Percentiles rank a stretch among this genome's conserved stretches.
Conservation (phyloP, 176 grass and related monocot species). For the Lolium rigidum region DNA sequence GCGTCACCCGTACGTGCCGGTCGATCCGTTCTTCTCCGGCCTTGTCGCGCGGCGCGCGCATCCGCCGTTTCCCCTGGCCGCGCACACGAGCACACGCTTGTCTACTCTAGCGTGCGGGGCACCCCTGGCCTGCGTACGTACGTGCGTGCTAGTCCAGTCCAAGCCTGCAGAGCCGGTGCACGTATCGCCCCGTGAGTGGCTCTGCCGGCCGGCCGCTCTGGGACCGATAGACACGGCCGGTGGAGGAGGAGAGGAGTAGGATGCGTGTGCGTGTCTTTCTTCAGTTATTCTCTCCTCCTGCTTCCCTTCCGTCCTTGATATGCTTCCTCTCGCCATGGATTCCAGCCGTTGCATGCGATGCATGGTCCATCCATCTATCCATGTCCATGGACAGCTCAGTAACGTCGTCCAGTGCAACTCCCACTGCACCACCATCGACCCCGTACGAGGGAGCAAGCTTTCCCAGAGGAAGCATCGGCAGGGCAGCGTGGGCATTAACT, state of each 20-base stretch:
- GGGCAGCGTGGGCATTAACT: background rate
- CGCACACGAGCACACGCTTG: background rate
- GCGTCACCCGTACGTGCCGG: too few species aligned
- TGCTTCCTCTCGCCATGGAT: too few species aligned
- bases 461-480: background rate
- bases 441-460: background rate
- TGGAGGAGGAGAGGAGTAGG: background rate
- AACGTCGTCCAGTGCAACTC: constrained; percentile 9
- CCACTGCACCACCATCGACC: background rate
- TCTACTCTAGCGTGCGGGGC: background rate
- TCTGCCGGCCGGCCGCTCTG: background rate
- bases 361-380: too few species aligned
- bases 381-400: background rate
- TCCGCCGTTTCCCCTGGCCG: background rate
- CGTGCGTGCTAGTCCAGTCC: background rate
- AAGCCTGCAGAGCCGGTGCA: background rate
- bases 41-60: background rate
- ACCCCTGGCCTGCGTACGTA: background rate
- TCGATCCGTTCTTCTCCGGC: background rate
- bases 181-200: background rate
- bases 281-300: background rate
- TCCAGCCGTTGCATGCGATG: too few species aligned
- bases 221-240: background rate
- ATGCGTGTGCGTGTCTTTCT: background rate
- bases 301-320: too few species aligned